Conservation (phyloP, 2,329 filamentous ascomycete species). For the Colletotrichum shisoi region DNA sequence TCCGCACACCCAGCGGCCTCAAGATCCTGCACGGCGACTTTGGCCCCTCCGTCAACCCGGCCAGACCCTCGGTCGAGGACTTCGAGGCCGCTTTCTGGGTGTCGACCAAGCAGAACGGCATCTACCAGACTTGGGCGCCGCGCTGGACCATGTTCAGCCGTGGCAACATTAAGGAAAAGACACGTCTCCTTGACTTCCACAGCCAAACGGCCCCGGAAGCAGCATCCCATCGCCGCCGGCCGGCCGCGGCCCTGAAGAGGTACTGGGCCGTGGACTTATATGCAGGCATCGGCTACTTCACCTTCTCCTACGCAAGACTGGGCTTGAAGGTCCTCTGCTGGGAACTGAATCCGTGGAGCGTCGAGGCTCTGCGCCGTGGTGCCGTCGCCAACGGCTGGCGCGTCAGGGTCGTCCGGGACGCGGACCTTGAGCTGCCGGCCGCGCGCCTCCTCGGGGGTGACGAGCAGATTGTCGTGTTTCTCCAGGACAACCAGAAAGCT, state of each 20-base stretch:
- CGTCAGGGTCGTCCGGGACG: conserved; percentile 60
- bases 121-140: conserved; percentile 86
- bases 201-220: background rate
- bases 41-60: conserved; percentile 57
- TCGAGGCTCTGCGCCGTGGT: conserved; percentile 82
- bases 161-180: conserved; percentile 90
- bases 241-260: conserved; percentile 42
- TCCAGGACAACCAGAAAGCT: conserved; percentile 71
- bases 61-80: conserved; percentile 55
- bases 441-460: conserved; percentile 52
- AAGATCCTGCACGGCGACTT: conserved; percentile 78
- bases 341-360: conserved; percentile 89
- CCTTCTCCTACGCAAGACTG: conserved; percentile 79
- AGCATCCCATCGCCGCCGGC: conserved; percentile 9
- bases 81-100: conserved; percentile 80
- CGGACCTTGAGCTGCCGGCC: conserved; percentile 51
- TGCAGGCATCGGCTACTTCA: conserved; percentile 93
- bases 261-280: conserved; percentile 80
- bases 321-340: conserved; percentile 81
- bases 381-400: conserved; percentile 73
- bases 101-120: conserved; percentile 76
- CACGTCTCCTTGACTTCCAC: conserved; percentile 70
- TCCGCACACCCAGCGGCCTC: conserved; percentile 76
- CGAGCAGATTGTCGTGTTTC: conserved; percentile 70
- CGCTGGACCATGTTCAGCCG: conserved; percentile 93